These are phyloP conservation scores for Crithidia acanthocephali DNA, from an alignment of 208 protist genomes.

Conservation along the genomic window DNA sequence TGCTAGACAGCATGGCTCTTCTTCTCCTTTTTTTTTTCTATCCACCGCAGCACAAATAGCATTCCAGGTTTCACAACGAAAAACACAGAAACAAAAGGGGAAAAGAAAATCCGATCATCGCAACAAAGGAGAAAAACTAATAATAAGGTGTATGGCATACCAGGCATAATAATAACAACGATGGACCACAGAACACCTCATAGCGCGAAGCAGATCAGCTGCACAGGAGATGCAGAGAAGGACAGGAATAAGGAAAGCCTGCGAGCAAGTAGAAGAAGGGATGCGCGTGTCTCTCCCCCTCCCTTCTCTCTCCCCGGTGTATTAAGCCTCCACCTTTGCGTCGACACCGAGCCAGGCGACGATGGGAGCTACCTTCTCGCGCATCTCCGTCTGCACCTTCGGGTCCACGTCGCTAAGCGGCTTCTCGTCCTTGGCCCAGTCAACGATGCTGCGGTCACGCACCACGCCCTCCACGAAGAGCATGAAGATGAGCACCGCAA, in stretches of 20 bases:
- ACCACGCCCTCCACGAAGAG: constrained; percentile 80
- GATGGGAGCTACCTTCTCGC: constrained; percentile 48
- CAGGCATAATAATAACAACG: neutral
- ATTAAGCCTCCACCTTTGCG: constrained; percentile 32
- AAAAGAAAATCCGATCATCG: neutral
- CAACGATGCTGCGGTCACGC: constrained; percentile 52
- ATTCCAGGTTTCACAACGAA: too few relatives aligned
- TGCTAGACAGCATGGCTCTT: too few relatives aligned
- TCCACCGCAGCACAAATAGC: too few relatives aligned
- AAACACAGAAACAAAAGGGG: neutral
- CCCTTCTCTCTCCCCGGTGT: constrained; percentile 4
- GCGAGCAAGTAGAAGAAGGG: too few relatives aligned
- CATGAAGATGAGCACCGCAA: constrained; percentile 72
- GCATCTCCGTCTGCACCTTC: constrained; percentile 46
- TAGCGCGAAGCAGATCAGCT: neutral
- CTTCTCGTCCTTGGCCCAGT: constrained; percentile 47
- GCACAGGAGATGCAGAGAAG: neutral
- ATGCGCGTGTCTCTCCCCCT: neutral
- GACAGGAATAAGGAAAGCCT: neutral
- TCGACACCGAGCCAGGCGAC: constrained; percentile 63
- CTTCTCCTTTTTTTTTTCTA: too few relatives aligned
- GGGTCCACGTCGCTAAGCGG: constrained; percentile 22
- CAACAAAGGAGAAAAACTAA: neutral
- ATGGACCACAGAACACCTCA: neutral
- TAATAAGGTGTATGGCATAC: neutral